Evolutionary conservation across 371 early-diverging fungal genomes (phyloP), one percentile per base, ranked within the genome.

Genomic region (Rhizopus arrhizus): DNA sequence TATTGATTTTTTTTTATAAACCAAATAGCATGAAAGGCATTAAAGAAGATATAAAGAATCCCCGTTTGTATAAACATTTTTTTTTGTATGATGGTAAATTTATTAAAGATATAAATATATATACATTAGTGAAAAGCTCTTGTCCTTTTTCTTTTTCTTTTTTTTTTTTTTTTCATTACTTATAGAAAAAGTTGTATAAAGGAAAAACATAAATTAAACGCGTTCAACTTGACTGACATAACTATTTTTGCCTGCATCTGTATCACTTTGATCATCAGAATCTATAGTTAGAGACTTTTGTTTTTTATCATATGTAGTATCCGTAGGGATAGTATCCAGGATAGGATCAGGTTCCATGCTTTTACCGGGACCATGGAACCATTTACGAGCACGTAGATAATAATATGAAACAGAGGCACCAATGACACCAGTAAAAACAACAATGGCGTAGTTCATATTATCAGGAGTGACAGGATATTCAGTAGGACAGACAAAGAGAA

Each of bases 401-500:
- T 77, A 85, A 52, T 82, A 85, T 1, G 62, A 9, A 22, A 77
- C 68, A 41, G 66, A 64, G 12, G 59, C 53, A 16, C 66, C 59
- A 16, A 74, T 58, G 22, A 75, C 71, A 61, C 69, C 66, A 3
- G 63, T 62, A 28, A 78, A 65, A 3, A 70, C 67, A 11, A 68
- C 74, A 34, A 63, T 63, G 12, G 76, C 74, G 57, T 76, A 79
- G 41, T 79, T 79, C 76, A 76, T 76, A 38, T 79, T 79, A 28
- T 65, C 54, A n/a, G 80, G 70, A 4, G 75, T 78, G 16, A 90
- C 85, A 12, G 89, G 90, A 41, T 63, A 55, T 36, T 78, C 54
- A 1, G 80, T 75, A n/a, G 89, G 89, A 33, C 87, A 81, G 3
- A 87, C 55, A 57, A 88, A 89, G 35, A 88, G 67, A 29, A 75